These are phyloP conservation scores for Skeletonema costatum DNA, from an alignment of 108 stramenopile species.

Conservation along the genomic window DNA sequence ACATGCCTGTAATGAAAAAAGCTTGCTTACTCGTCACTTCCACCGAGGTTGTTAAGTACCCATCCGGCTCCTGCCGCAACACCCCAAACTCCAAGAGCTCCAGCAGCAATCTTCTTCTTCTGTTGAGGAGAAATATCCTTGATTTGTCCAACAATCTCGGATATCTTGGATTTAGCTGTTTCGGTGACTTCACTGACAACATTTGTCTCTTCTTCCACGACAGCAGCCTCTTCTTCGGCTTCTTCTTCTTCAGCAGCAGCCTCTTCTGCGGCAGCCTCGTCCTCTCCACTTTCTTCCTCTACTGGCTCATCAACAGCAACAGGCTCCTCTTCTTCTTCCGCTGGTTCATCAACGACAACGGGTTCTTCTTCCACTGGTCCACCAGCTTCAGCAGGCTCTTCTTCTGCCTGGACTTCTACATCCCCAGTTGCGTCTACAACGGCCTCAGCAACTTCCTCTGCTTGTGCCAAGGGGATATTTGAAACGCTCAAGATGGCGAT, in stretches of 20 bases:
- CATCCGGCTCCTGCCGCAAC: constrained; percentile 58
- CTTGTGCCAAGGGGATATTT: constrained; percentile 13
- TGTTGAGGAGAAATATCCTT: constrained; percentile 48
- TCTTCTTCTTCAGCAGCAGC: constrained; percentile 13
- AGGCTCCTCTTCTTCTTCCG: neutral
- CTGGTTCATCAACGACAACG: neutral
- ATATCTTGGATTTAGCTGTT: constrained; percentile 29
- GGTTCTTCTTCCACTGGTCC: constrained; percentile 8
- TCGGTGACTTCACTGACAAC: constrained; percentile 31
- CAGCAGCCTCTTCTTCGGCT: constrained; percentile 18
- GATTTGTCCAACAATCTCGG: constrained; percentile 28
- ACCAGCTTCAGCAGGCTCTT: neutral
- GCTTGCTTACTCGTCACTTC: constrained; percentile 18
- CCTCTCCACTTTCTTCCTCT: constrained; percentile 22
- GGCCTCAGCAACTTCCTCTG: constrained; percentile 4
- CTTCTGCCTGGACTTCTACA: constrained; percentile 26
- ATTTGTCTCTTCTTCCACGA: constrained; percentile 25
- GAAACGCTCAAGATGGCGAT: constrained; percentile 27
- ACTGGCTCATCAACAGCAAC: constrained; percentile 1
- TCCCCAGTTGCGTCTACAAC: constrained; percentile 15
- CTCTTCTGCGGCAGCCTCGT: constrained; percentile 19
- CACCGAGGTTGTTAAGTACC: constrained; percentile 49
- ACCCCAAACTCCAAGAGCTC: constrained; percentile 59
- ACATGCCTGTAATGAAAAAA: neutral
- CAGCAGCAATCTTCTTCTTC: constrained; percentile 61